A percentile compares a stretch with the other conserved stretches of the same genome.
phyloP scores from a whole-genome alignment of 352 stramenopile species.

The Plasmopara viticola region DNA sequence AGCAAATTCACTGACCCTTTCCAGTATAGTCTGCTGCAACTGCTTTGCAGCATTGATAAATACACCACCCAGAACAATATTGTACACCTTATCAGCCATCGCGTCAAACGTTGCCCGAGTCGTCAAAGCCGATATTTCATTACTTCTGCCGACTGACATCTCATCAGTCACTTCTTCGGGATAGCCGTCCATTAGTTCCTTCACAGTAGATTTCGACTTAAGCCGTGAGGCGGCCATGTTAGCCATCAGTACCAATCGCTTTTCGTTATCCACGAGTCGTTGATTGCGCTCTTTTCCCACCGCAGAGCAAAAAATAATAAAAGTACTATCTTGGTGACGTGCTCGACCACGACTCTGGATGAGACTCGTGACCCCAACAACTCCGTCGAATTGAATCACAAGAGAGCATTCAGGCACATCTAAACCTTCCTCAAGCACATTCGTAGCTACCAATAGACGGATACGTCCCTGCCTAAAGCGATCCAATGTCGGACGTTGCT shows the following conservation, averaged over 20 bases:
- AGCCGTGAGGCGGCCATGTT: conserved; percentile 32
- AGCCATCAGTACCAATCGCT: conserved; percentile 34
- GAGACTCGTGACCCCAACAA: conserved; percentile 61
- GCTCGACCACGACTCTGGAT: conserved; percentile 73
- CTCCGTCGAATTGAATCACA: conserved; percentile 71
- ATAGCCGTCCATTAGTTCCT: conserved; percentile 27
- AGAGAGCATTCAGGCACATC: conserved; percentile 75
- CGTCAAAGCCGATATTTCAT: conserved; percentile 5
- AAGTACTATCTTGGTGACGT: conserved; percentile 46
- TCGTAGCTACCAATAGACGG: conserved; percentile 67
- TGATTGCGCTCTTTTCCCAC: conserved; percentile 36
- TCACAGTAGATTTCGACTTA: conserved; percentile 38
- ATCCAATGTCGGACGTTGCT: conserved; percentile 67
- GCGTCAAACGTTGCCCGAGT: conserved; percentile 17
- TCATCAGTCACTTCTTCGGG: conserved; percentile 4
- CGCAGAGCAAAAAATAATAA: conserved; percentile 61
- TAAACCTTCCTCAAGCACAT: conserved; percentile 73
- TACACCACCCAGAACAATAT: conserved; percentile 30
- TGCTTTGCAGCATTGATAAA: conserved; percentile 18
- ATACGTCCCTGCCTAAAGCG: conserved; percentile 62
- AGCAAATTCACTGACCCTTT: conserved; percentile 25
- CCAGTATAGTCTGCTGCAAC: conserved; percentile 22
- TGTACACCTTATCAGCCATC: conserved; percentile 36
- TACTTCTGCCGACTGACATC: neutral
- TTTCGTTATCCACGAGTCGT: conserved; percentile 50